These are phyloP conservation scores for Boeremia exigua DNA, from an alignment of 2,329 filamentous ascomycete species.

Conservation along the genomic window DNA sequence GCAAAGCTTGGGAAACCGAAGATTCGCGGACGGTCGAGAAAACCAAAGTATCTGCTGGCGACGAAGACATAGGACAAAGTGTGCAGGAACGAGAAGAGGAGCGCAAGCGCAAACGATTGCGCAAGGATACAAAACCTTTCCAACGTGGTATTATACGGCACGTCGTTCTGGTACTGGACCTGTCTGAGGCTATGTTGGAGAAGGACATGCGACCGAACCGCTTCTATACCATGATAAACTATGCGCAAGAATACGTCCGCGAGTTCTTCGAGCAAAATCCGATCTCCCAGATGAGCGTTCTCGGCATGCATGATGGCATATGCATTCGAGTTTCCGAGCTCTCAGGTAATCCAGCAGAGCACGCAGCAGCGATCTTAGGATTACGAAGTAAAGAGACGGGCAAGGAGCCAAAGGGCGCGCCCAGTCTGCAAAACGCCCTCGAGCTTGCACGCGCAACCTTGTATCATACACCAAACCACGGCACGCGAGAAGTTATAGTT, in stretches of 20 bases:
- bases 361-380: slow-evolving; percentile 76
- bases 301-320: slow-evolving; percentile 92
- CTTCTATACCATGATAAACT: slow-evolving; percentile 80
- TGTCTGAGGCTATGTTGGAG: slow-evolving; percentile 91
- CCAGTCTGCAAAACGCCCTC: slow-evolving; percentile 83
- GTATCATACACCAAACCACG: slow-evolving; percentile 92
- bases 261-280: slow-evolving; percentile 99
- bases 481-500: slow-evolving; percentile 89
- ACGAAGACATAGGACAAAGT: slow-evolving; percentile 75
- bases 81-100: slow-evolving; percentile 80
- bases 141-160: slow-evolving; percentile 99
- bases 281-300: slow-evolving; percentile 90
- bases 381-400: slow-evolving; percentile 69
- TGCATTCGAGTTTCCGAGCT: slow-evolving; percentile 86
- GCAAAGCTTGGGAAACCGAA: slow-evolving; percentile 55
- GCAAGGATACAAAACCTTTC: slow-evolving; percentile 92
- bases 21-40: slow-evolving; percentile 64
- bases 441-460: slow-evolving; percentile 92
- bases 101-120: slow-evolving; percentile 77
- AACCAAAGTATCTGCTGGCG: slow-evolving; percentile 60
- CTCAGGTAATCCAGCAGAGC: slow-evolving; percentile 88
- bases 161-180: slow-evolving; percentile 86
- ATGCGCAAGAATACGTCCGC: slow-evolving; percentile 84
- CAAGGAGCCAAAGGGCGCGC: slow-evolving; percentile 59
- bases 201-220: slow-evolving; percentile 92